Percentiles rank a stretch among this genome's conserved stretches.
Conservation (phyloP, 495 filamentous ascomycete genomes). For the Neurospora sp. region DNA sequence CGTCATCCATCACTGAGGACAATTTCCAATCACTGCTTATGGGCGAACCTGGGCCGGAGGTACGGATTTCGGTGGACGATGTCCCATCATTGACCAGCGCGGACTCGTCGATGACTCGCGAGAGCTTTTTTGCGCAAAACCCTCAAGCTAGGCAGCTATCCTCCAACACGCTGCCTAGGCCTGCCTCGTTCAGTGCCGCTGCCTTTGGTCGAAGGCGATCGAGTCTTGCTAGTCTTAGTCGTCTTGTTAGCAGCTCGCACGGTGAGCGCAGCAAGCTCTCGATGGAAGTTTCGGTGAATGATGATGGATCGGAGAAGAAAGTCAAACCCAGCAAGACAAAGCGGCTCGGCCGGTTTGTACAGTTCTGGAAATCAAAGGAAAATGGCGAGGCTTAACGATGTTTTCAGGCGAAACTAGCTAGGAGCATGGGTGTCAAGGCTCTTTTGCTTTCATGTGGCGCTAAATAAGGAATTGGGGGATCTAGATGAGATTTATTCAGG, state of each 20-base stretch:
- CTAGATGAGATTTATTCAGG: constrained; percentile 9
- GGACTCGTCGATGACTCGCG: constrained; percentile 74
- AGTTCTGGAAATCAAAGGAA: constrained; percentile 63
- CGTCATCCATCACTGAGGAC: constrained; percentile 60
- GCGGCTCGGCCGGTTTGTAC: constrained; percentile 69
- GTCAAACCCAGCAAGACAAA: constrained; percentile 59
- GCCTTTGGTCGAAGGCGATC: constrained; percentile 65
- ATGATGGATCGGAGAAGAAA: constrained; percentile 49
- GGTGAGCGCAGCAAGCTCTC: constrained; percentile 72
- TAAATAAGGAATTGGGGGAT: constrained; percentile 1
- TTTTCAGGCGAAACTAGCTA: not conserved
- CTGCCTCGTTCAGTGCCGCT: constrained; percentile 57
- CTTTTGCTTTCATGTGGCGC: not conserved
- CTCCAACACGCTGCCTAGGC: constrained; percentile 31
- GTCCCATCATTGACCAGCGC: constrained; percentile 81
- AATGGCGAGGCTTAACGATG: constrained; percentile 10
- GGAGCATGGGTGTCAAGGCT: not conserved
- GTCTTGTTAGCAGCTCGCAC: constrained; percentile 68
- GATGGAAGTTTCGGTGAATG: constrained; percentile 47
- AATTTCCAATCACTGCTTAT: constrained; percentile 51
- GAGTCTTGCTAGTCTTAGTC: constrained; percentile 76
- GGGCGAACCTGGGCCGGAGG: constrained; percentile 51
- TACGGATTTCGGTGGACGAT: constrained; percentile 72
- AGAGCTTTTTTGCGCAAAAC: constrained; percentile 33
- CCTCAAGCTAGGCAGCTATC: constrained; percentile 29